Base-by-base conservation (phyloP, 192 early-diverging fungal species). In the Backusella parvicylindrica region DNA sequence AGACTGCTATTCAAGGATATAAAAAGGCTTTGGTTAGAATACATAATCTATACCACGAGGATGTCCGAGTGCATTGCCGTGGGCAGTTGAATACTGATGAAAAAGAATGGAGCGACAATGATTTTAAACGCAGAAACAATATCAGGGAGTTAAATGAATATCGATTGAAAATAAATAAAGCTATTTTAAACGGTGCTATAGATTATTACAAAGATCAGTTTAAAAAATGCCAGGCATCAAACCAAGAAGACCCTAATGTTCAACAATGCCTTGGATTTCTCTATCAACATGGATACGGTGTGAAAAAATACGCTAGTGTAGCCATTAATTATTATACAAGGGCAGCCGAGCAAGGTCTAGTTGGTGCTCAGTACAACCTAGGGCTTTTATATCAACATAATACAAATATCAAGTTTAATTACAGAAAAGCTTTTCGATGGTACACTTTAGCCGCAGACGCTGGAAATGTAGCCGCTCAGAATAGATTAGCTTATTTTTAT, bases 71-170 rank as follows among this genome's bases (percentile, higher is more conserved):
- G 18, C 43, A 47, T 47, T 47, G 43, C 43, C 43, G 43, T 47
- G 43, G 43, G 16, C 43, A 6, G 43, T n/a, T 47, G 43, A 47
- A 47, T 47, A 0, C 3, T 1, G 16, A 6, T 0, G 41, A 47
- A 47, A 6, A 0, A 47, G 41, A 1, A 47, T 47, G 16, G 41
- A 0, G 5, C 0, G 12, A 0, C n/a, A n/a, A n/a, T n/a, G n/a
- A 0, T 0, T 47, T 6, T 18, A 6, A 6, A 4, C 18, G 0
- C 0, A 18, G 5, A 6, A 47, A 0, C 0, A 47, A 47, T 4
- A 0, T 47, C 43, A 47, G 43, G 16, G 18, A 47, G 6, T 0
- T n/a, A 6, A n/a, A n/a, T 5, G 43, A 47, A 18, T 47, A 47
- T 18, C 43, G 43, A 47, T 0, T 47, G 18, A 0, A 47, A n/a